These are phyloP conservation scores for Triangularia verruculosa DNA, from an alignment of 2,329 filamentous ascomycete species.

Conservation along the genomic window DNA sequence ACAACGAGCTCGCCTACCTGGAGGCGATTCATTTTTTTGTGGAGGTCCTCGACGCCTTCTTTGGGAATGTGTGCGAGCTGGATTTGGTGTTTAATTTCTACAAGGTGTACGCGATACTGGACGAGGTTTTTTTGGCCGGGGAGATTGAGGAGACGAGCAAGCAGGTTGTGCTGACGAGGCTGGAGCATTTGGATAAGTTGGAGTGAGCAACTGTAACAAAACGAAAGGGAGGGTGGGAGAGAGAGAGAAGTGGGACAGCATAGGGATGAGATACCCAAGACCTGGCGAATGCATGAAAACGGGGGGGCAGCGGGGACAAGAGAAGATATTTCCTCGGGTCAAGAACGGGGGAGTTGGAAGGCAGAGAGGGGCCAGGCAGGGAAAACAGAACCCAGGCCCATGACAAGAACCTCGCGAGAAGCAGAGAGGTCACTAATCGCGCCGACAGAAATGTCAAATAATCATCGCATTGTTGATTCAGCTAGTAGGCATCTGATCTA, in stretches of 20 bases:
- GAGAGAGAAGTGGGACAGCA: too few species aligned
- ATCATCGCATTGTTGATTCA: neutral
- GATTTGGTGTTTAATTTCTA: slow-evolving; percentile 83
- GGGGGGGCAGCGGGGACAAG: too few species aligned
- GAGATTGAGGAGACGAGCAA: slow-evolving; percentile 99
- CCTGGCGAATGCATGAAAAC: too few species aligned
- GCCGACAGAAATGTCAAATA: neutral
- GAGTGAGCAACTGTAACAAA: too few species aligned
- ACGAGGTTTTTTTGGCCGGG: slow-evolving; percentile 95
- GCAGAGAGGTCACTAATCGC: neutral
- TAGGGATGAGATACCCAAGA: too few species aligned
- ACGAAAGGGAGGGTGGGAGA: neutral
- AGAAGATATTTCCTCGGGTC: too few species aligned
- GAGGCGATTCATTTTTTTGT: slow-evolving; percentile 99
- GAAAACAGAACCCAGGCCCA: neutral
- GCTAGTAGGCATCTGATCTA: neutral
- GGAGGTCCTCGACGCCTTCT: slow-evolving; percentile 96
- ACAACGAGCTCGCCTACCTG: slow-evolving; percentile 94
- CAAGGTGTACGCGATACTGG: slow-evolving; percentile 94
- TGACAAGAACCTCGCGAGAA: neutral
- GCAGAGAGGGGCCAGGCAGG: neutral
- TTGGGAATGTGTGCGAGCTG: slow-evolving; percentile 97
- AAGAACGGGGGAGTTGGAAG: neutral
- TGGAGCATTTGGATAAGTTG: slow-evolving; percentile 95
- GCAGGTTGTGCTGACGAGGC: slow-evolving; percentile 87